These are phyloP conservation scores for Colletotrichum cordylinicola DNA, from an alignment of 2,329 filamentous ascomycete genomes.

Conservation along the genomic window DNA sequence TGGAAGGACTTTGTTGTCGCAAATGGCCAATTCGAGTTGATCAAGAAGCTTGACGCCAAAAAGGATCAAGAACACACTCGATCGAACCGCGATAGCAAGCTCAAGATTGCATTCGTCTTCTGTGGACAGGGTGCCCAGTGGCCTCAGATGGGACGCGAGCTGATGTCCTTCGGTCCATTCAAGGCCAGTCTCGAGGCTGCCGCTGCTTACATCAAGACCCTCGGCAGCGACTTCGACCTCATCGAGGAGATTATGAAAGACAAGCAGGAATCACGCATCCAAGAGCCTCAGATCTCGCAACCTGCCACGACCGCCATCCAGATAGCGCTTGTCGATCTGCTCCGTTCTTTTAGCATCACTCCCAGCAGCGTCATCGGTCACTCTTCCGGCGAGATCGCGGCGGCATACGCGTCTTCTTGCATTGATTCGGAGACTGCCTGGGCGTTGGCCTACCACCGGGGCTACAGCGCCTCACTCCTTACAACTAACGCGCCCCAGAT, in stretches of 20 bases:
- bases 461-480: constrained; percentile 37
- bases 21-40: constrained; percentile 36
- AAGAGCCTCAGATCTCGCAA: constrained; percentile 42
- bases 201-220: constrained; percentile 32
- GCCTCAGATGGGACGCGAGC: constrained; percentile 46
- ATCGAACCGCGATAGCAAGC: constrained; percentile 28
- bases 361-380: constrained; percentile 46
- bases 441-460: constrained; percentile 47
- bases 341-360: constrained; percentile 35
- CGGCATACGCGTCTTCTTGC: constrained; percentile 44
- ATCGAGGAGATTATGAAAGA: constrained; percentile 39
- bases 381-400: constrained; percentile 53
- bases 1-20: constrained; percentile 48
- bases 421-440: constrained; percentile 43
- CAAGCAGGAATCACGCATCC: constrained; percentile 31
- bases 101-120: constrained; percentile 46
- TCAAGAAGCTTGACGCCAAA: constrained; percentile 28
- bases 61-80: constrained; percentile 27
- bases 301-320: constrained; percentile 48
- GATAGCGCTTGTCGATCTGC: constrained; percentile 46
- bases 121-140: constrained; percentile 50
- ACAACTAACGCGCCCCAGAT: constrained; percentile 28
- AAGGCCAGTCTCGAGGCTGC: constrained; percentile 41
- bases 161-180: constrained; percentile 48
- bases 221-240: constrained; percentile 39